Evolutionary conservation across 2,329 filamentous ascomycete species (phyloP), one percentile per base, ranked within the genome.

Genomic region (Colletotrichum sojae): DNA sequence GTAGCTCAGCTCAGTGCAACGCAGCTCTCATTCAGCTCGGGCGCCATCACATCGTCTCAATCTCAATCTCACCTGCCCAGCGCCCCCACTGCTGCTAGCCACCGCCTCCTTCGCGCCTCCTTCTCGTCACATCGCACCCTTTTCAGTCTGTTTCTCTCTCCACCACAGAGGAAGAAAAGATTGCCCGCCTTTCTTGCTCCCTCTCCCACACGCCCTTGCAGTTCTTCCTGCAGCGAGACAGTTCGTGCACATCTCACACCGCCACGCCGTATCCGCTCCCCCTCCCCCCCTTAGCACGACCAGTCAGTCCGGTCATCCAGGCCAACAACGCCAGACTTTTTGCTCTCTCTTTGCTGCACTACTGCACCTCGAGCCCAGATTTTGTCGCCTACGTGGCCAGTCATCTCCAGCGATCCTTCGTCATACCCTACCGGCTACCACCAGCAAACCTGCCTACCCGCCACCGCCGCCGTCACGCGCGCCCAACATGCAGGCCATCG

Each of bases 401-500:
- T 61, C 58, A n/a, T 3, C 31, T 20, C 31, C 58, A 10, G 20
- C 12, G 54, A 53, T 45, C 58, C 45, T 60, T 60, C 40, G 20
- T 22, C n/a, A 18, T 12, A 49, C 4, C 18, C 20, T 53, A 36
- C 49, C 58, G 31, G 49, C 59, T 48, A 62, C 39, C 59, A 48
- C 49, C 39, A 36, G 49, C 22, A 25, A 43, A 12, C 59, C 16
- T 62, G 40, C 18, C 22, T 15, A 2, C 48, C 58, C 39, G n/a
- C 13, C 48, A 52, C 46, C n/a, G 52, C 36, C 58, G 58, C 58
- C 22, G 48, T 22, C 46, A 49, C 46, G 40, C 25, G 15, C 27
- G 39, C n/a, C 20, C 60, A 58, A 36, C 18, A 70, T 70, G 67
- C 20, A 46, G 18, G 40, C 57, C 56, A 60, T 70, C 40, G 25